phyloP scores from a whole-genome alignment of 179 eudicot species.

The Beta macrorhiza region DNA sequence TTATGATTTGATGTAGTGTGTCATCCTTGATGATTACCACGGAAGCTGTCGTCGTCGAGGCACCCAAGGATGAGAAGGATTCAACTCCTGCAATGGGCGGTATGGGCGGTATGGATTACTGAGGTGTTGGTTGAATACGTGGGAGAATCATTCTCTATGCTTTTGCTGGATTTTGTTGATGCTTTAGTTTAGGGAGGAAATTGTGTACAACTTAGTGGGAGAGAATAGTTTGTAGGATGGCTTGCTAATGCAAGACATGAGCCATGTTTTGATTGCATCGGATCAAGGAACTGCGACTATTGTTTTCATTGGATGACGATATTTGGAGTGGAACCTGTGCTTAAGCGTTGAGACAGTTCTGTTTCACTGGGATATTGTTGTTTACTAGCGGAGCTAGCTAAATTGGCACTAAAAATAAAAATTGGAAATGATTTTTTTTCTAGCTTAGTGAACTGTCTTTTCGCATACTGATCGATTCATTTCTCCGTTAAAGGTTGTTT shows the following conservation, averaged over 20 bases:
- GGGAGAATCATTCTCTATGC: not conserved
- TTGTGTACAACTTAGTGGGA: constrained; percentile 27
- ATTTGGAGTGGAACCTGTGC: not conserved
- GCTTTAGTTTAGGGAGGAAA: constrained; percentile 19
- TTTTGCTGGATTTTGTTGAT: constrained; percentile 11
- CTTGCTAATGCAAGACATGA: constrained; percentile 11
- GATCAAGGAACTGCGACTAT: not conserved
- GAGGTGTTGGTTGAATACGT: constrained; percentile 13
- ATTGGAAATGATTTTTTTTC: too few species aligned
- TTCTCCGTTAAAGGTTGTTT: too few species aligned
- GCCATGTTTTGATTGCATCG: not conserved
- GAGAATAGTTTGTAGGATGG: constrained; percentile 24
- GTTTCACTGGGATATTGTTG: not conserved
- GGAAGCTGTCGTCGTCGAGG: constrained; percentile 70
- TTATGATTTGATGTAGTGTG: constrained; percentile 42
- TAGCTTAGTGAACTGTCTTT: too few species aligned
- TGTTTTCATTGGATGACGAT: not conserved
- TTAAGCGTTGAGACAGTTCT: too few species aligned
- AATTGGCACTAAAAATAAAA: not conserved
- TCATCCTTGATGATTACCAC: constrained; percentile 79
- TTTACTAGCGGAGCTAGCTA: not conserved
- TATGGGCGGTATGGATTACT: constrained; percentile 70
- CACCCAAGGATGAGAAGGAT: constrained; percentile 61
- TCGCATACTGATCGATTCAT: too few species aligned
- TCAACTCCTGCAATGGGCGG: constrained; percentile 61